These are phyloP conservation scores for Raffaelea albimanens DNA, from an alignment of 2,329 filamentous ascomycete species.

Conservation along the genomic window DNA sequence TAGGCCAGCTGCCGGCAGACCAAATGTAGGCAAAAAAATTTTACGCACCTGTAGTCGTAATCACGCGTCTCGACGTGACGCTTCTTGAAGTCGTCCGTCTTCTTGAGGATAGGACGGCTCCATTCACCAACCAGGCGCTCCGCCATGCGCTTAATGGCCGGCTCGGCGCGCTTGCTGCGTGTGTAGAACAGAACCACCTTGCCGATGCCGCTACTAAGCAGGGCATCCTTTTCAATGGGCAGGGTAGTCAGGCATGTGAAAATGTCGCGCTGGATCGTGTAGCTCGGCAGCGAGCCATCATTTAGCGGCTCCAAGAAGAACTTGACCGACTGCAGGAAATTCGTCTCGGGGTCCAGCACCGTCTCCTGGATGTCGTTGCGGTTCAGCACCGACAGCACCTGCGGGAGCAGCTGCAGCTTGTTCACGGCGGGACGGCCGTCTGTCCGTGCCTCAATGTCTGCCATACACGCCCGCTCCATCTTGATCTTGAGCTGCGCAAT, in stretches of 20 bases:
- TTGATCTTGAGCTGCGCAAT: slow-evolving; percentile 78
- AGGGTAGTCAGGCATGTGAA: slow-evolving; percentile 72
- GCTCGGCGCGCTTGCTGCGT: slow-evolving; percentile 82
- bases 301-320: slow-evolving; percentile 96
- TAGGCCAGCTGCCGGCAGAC: too few relatives aligned
- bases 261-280: slow-evolving; percentile 93
- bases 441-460: slow-evolving; percentile 74
- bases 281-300: slow-evolving; percentile 87
- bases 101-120: slow-evolving; percentile 88
- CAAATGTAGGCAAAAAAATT: background rate
- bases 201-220: slow-evolving; percentile 86
- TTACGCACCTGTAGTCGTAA: slow-evolving; percentile 52
- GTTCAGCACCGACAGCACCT: slow-evolving; percentile 81
- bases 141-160: slow-evolving; percentile 84
- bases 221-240: slow-evolving; percentile 81
- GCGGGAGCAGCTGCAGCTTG: slow-evolving; percentile 87
- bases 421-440: slow-evolving; percentile 74
- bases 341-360: slow-evolving; percentile 87
- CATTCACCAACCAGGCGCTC: slow-evolving; percentile 90
- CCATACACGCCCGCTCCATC: slow-evolving; percentile 85
- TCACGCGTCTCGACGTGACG: slow-evolving; percentile 56
- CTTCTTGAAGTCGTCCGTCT: slow-evolving; percentile 92
- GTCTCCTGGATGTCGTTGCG: slow-evolving; percentile 78
- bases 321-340: slow-evolving; percentile 87
- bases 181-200: slow-evolving; percentile 97